Percentiles rank a stretch among this genome's conserved stretches.
phyloP scores from a whole-genome alignment of 768 basidiomycete genomes.

The Russula lepida region DNA sequence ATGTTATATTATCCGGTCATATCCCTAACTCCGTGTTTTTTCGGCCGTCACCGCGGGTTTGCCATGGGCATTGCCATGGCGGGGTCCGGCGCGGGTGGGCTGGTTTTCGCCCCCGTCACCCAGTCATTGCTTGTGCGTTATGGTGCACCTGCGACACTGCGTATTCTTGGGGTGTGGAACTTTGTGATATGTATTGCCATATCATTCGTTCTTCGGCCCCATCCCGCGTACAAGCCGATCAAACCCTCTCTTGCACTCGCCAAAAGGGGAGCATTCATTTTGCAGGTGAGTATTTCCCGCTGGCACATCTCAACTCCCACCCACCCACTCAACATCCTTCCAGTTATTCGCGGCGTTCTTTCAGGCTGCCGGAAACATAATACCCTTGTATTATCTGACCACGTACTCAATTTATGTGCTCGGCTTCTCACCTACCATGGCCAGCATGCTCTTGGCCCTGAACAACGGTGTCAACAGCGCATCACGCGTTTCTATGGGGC shows the following conservation, averaged over 20 bases:
- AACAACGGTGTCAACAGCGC: conserved; percentile 38
- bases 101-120: conserved; percentile 35
- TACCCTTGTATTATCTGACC: conserved; percentile 38
- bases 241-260: conserved; percentile 32
- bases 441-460: conserved; percentile 34
- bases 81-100: conserved; percentile 37
- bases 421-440: conserved; percentile 31
- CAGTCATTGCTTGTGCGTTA: conserved; percentile 30
- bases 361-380: conserved; percentile 38
- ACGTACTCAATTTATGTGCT: conserved; percentile 36
- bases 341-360: conserved; percentile 35
- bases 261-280: conserved; percentile 35
- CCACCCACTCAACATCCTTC: background rate
- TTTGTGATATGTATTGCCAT: conserved; percentile 32
- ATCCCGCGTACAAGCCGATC: conserved; percentile 22
- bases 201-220: conserved; percentile 29
- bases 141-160: conserved; percentile 31
- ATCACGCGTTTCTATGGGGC: conserved; percentile 35
- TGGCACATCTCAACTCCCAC: background rate
- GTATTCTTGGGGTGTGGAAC: conserved; percentile 37
- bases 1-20: conserved; percentile 40
- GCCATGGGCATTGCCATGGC: conserved; percentile 38
- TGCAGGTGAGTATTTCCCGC: conserved; percentile 27
- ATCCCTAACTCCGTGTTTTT: conserved; percentile 36
- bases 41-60: conserved; percentile 38